Conservation (phyloP, 805 yeast species). For the Kuraishia floccosa region DNA sequence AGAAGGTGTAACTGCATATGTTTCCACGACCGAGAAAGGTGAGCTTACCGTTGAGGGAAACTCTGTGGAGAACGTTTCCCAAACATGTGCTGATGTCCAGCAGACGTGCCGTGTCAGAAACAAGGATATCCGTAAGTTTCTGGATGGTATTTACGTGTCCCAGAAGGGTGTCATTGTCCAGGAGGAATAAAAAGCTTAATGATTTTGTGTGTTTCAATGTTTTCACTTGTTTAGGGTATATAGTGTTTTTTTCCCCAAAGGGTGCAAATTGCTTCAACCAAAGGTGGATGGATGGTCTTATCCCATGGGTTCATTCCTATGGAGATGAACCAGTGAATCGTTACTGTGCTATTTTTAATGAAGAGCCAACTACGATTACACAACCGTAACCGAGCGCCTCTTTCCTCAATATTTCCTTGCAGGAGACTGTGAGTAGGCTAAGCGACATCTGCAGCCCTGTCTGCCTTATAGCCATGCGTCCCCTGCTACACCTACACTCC, state of each 20-base stretch:
- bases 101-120: constrained; percentile 97
- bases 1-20: constrained; percentile 82
- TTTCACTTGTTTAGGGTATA: not conserved
- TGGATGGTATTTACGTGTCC: constrained; percentile 99
- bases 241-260: not conserved
- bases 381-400: too few species aligned
- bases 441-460: too few species aligned
- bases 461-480: too few species aligned
- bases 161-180: constrained; percentile 73
- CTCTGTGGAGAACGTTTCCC: constrained; percentile 96
- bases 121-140: constrained; percentile 99
- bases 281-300: too few species aligned
- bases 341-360: constrained; percentile 1
- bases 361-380: constrained; percentile 4
- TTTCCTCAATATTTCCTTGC: too few species aligned
- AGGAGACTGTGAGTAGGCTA: too few species aligned
- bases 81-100: constrained; percentile 96
- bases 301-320: not conserved
- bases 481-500: too few species aligned
- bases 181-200: constrained; percentile 1
- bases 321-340: constrained; percentile 2
- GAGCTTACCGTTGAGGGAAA: constrained; percentile 89
- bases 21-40: constrained; percentile 82
- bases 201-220: not conserved
- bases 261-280: too few species aligned